Base-by-base conservation (phyloP, 1,284 basidiomycete species). In the Phellopilus nigrolimitatus region DNA sequence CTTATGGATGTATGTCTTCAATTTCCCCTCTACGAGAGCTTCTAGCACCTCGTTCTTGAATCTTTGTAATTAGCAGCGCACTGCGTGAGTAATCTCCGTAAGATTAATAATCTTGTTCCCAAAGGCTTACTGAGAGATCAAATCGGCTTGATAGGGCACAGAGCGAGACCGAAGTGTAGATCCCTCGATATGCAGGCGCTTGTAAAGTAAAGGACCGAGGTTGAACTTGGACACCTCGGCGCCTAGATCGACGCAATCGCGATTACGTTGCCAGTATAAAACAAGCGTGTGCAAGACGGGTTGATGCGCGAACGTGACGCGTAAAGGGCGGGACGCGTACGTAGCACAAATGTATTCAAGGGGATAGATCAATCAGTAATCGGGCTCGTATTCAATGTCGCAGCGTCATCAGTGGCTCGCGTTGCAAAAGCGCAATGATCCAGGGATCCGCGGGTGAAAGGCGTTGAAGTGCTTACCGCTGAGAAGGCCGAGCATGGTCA, bases 181-280 rank as follows among this genome's bases (percentile, higher is more conserved):
- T 19, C 94, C 95, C 67, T 94, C 85, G 49, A 99, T 84, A 9
- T 84, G 82, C 51, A 98, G 76, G 6, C 95, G 84, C 72, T 97
- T 98, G 70, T 75, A 85, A 49, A 95, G 69, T 49, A 97, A 75
- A 7, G 80, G 82, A 1, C 63, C 67, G 25, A 97, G 69, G 65
- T 88, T 78, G 51, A 82, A 69, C n/a, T 75, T 75, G 25, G 79
- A 68, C 25, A 91, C 78, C 40, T 76, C 74, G 19, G 74, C 66
- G 21, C 94, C 95, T 80, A 66, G 68, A 54, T 9, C 5, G 4
- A 37, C n/a, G n/a, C n/a, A n/a, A n/a, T n/a, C n/a, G n/a, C n/a
- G n/a, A n/a, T n/a, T n/a, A n/a, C n/a, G n/a, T n/a, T n/a, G n/a
- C n/a, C n/a, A n/a, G n/a, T n/a, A n/a, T n/a, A n/a, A n/a, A n/a